A percentile compares a stretch with the other conserved stretches of the same genome.
Evolutionary conservation across 2,329 filamentous ascomycete genomes (phyloP).

Genomic region (Ambrosiella cleistominuta): DNA sequence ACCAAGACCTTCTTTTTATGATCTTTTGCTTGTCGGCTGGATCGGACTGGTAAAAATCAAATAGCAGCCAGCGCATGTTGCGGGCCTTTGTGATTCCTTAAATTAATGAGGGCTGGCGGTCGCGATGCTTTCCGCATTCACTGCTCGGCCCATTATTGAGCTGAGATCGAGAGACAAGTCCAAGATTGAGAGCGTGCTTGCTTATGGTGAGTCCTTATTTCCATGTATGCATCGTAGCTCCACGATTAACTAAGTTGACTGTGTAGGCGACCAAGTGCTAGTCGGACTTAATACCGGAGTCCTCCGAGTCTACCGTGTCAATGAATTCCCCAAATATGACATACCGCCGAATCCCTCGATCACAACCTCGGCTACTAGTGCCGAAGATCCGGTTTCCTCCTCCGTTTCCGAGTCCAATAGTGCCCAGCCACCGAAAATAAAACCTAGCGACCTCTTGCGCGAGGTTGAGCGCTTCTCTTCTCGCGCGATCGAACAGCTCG

Average conservation of each 20-base stretch:
- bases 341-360: not conserved
- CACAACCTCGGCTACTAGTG: not conserved
- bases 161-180: conserved; percentile 89
- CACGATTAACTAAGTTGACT: conserved; percentile 7
- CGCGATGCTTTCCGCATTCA: conserved; percentile 93
- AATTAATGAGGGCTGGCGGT: conserved; percentile 25
- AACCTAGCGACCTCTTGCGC: conserved; percentile 65
- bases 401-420: not conserved
- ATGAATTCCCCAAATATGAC: conserved; percentile 33
- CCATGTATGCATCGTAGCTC: not conserved
- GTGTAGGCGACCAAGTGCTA: conserved; percentile 65
- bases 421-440: conserved; percentile 17
- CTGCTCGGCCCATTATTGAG: conserved; percentile 90
- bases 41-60: not conserved
- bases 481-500: conserved; percentile 79
- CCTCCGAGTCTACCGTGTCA: conserved; percentile 80
- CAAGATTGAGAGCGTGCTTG: conserved; percentile 87
- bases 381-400: not conserved
- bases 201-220: conserved; percentile 47
- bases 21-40: not conserved
- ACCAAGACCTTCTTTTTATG: no score
- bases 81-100: conserved; percentile 15
- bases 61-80: conserved; percentile 13
- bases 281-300: conserved; percentile 82
- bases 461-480: conserved; percentile 91